These are phyloP conservation scores for Leavenworthia alabamica DNA, from an alignment of 345 rosid genomes.

Conservation along the genomic window DNA sequence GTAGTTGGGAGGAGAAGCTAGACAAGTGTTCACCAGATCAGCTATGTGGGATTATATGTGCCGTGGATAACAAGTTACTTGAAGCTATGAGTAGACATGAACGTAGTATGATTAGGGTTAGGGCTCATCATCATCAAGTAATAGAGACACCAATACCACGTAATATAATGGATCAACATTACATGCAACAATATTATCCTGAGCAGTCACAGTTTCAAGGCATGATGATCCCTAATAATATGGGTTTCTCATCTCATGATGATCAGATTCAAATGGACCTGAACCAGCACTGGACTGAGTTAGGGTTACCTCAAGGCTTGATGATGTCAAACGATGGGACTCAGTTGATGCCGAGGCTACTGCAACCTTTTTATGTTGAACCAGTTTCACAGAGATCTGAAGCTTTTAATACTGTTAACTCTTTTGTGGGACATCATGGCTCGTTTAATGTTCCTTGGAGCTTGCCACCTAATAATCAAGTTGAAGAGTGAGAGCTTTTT, in stretches of 20 bases:
- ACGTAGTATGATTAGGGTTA: constrained; percentile 2
- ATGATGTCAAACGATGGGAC: constrained; percentile 24
- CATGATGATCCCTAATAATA: not conserved
- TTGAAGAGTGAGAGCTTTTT: not conserved
- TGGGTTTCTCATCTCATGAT: constrained; percentile 11
- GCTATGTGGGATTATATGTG: constrained; percentile 10
- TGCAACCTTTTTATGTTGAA: constrained; percentile 8
- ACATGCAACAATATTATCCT: constrained; percentile 6
- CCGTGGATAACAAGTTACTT: constrained; percentile 22
- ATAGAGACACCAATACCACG: constrained; percentile 6
- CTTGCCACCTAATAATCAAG: not conserved
- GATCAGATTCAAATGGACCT: constrained; percentile 18
- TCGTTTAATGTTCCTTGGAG: not conserved
- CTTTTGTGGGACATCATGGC: not conserved
- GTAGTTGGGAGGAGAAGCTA: constrained; percentile 22
- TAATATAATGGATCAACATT: constrained; percentile 6
- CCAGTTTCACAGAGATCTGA: constrained; percentile 1
- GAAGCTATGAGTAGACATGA: constrained; percentile 14
- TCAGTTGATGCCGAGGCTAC: constrained; percentile 13
- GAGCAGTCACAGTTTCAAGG: constrained; percentile 17
- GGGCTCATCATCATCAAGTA: constrained; percentile 25
- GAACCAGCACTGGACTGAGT: not conserved
- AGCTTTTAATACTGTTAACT: not conserved
- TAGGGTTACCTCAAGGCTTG: too few relatives aligned
- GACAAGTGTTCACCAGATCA: constrained; percentile 27